Evolutionary conservation across 306 rosid species (phyloP).

Genomic region (Elaeagnus macrophylla): DNA sequence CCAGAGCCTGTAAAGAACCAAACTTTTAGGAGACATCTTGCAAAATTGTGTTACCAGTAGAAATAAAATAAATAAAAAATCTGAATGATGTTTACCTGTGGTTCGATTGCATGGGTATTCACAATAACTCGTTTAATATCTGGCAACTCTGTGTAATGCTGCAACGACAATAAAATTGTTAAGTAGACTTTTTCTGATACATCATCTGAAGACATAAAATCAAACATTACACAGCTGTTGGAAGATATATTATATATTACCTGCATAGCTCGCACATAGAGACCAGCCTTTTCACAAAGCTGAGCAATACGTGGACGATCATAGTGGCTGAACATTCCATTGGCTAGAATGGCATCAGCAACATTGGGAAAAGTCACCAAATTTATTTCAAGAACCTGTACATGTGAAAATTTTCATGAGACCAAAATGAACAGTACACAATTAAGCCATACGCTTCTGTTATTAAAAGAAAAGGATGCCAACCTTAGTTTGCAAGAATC

Average conservation of each 20-base stretch:
- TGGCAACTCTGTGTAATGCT: constrained; percentile 98
- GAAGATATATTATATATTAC: constrained; percentile 48
- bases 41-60: too few species aligned
- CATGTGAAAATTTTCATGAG: constrained; percentile 18
- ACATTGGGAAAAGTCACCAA: constrained; percentile 94
- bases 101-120: constrained; percentile 98
- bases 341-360: constrained; percentile 96
- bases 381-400: constrained; percentile 91
- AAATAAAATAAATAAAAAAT: too few species aligned
- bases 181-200: too few species aligned
- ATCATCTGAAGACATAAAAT: background rate
- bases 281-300: constrained; percentile 96
- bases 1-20: constrained; percentile 67
- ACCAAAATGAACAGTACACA: constrained; percentile 16
- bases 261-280: constrained; percentile 89
- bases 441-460: constrained; percentile 2
- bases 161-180: constrained; percentile 22
- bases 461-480: constrained; percentile 8
- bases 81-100: constrained; percentile 69
- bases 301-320: constrained; percentile 96
- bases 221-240: constrained; percentile 2
- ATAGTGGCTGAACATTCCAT: constrained; percentile 98
- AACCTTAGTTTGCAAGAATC: constrained; percentile 88
- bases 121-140: constrained; percentile 95
- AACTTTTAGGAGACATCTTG: constrained; percentile 10